Conservation (phyloP, 805 yeast genomes). For the Wickerhamomyces pijperi region DNA sequence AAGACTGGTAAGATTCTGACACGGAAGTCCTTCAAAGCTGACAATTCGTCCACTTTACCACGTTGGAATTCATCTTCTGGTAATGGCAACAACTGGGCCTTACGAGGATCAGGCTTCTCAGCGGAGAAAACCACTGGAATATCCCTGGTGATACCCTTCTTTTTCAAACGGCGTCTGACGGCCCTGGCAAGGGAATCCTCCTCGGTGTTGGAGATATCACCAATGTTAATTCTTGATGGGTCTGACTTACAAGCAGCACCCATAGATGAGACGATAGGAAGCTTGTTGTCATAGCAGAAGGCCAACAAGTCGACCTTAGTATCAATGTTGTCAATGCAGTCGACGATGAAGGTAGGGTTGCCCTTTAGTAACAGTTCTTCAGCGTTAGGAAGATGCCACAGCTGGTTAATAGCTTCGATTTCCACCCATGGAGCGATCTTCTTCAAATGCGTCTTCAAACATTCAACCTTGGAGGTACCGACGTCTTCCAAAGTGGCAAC, state of each 20-base stretch:
- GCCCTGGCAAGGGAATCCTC: slow-evolving; percentile 90
- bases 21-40: slow-evolving; percentile 82
- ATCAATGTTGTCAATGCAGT: slow-evolving; percentile 93
- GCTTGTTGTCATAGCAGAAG: slow-evolving; percentile 47
- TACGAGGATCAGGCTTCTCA: slow-evolving; percentile 93
- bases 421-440: slow-evolving; percentile 91
- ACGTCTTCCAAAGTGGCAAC: slow-evolving; percentile 89
- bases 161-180: slow-evolving; percentile 74
- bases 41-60: slow-evolving; percentile 78
- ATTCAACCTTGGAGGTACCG: slow-evolving; percentile 81
- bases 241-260: slow-evolving; percentile 98
- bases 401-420: slow-evolving; percentile 63
- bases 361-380: slow-evolving; percentile 45
- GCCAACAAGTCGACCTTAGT: slow-evolving; percentile 88
- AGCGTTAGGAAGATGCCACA: slow-evolving; percentile 65
- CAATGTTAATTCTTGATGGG: slow-evolving; percentile 81
- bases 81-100: slow-evolving; percentile 79
- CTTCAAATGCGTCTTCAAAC: slow-evolving; percentile 55
- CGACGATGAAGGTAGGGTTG: slow-evolving; percentile 72
- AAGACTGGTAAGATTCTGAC: slow-evolving; percentile 91
- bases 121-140: slow-evolving; percentile 87
- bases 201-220: slow-evolving; percentile 80
- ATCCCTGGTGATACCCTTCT: slow-evolving; percentile 62
- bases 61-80: slow-evolving; percentile 70
- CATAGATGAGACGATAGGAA: slow-evolving; percentile 81